These are phyloP conservation scores for Pleurotus salmoneostramineus DNA, from an alignment of 768 basidiomycete species.

Conservation along the genomic window DNA sequence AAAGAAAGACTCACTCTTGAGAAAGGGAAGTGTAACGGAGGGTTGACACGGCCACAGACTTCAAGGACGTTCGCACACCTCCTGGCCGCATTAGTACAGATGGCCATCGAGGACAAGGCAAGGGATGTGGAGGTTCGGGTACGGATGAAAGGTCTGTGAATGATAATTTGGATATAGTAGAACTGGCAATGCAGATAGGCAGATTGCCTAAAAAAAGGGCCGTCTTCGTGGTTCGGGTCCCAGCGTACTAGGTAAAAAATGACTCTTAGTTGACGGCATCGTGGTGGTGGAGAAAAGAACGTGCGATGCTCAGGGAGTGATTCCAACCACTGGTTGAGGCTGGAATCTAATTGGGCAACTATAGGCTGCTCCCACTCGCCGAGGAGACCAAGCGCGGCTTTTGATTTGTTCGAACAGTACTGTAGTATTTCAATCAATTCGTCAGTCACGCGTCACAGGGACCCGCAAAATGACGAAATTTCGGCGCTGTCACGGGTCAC, in stretches of 20 bases:
- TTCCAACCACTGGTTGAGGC: conserved; percentile 70
- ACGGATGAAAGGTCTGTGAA: conserved; percentile 72
- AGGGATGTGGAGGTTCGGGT: conserved; percentile 36
- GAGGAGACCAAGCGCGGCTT: conserved; percentile 45
- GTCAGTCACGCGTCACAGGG: neutral
- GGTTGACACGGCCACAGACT: conserved; percentile 36
- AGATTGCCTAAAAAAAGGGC: conserved; percentile 54
- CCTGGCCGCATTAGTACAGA: conserved; percentile 77
- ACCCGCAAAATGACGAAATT: neutral
- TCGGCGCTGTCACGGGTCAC: no score
- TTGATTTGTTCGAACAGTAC: conserved; percentile 72
- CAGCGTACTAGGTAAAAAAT: conserved; percentile 38
- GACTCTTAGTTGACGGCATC: neutral
- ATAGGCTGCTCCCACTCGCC: conserved; percentile 52
- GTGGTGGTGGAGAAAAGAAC: conserved; percentile 12
- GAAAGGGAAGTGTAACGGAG: conserved; percentile 21
- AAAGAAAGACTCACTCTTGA: neutral
- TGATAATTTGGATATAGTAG: conserved; percentile 64
- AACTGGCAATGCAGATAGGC: conserved; percentile 46
- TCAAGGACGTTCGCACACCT: conserved; percentile 78
- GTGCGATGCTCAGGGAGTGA: conserved; percentile 56
- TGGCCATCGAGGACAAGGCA: conserved; percentile 65
- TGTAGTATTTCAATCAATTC: conserved; percentile 17
- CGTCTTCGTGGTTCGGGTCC: conserved; percentile 44
- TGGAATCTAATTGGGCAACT: conserved; percentile 68